These are phyloP conservation scores for Colletotrichum liriopes DNA, from an alignment of 2,329 filamentous ascomycete species.

Conservation along the genomic window DNA sequence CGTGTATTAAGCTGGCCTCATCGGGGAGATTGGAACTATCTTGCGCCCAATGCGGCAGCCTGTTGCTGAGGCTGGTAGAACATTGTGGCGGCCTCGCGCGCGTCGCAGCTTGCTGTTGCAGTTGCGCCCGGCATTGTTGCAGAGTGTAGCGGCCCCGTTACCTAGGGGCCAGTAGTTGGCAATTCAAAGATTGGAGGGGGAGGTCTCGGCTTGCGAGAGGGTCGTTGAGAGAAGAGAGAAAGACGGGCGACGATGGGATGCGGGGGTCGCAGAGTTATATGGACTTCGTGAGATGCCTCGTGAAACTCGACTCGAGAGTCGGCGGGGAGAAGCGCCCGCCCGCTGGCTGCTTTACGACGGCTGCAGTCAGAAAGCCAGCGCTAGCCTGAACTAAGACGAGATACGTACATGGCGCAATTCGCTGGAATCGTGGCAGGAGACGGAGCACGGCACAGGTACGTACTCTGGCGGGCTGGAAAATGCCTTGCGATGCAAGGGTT, in stretches of 20 bases:
- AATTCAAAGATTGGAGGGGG: background rate
- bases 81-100: constrained; percentile 18
- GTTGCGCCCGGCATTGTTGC: constrained; percentile 41
- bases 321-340: background rate
- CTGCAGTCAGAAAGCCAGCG: constrained; percentile 10
- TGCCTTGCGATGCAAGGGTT: background rate
- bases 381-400: constrained; percentile 5
- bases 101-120: constrained; percentile 21
- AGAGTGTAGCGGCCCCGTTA: constrained; percentile 43
- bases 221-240: background rate
- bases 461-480: background rate
- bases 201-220: constrained; percentile 26
- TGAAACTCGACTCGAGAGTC: background rate
- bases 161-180: constrained; percentile 29
- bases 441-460: background rate
- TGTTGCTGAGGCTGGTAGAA: constrained; percentile 36
- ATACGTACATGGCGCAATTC: constrained; percentile 4
- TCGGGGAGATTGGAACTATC: constrained; percentile 32
- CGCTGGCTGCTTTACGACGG: constrained; percentile 18
- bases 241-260: background rate
- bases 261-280: constrained; percentile 17
- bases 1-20: constrained; percentile 27
- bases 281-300: background rate
- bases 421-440: background rate
- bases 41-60: constrained; percentile 26